Evolutionary conservation across 257 asterid species (phyloP).

Genomic region (Rehmannia glutinosa): DNA sequence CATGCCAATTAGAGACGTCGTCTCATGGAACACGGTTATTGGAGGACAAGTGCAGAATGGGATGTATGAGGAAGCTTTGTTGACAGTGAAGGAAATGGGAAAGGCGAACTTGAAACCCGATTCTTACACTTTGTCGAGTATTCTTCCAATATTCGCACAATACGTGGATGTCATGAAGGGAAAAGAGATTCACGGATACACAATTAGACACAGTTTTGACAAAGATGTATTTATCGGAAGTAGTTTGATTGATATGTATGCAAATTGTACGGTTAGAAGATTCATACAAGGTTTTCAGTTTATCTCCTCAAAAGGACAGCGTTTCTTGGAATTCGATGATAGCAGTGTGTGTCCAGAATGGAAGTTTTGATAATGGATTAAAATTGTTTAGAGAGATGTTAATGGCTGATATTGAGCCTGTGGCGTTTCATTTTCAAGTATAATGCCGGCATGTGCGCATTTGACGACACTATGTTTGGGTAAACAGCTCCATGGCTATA

Average conservation of each 20-base stretch:
- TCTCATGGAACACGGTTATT: conserved; percentile 87
- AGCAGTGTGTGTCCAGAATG: conserved; percentile 82
- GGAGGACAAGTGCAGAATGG: conserved; percentile 60
- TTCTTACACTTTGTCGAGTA: conserved; percentile 68
- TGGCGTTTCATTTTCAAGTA: conserved; percentile 78
- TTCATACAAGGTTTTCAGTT: conserved; percentile 51
- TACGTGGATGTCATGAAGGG: conserved; percentile 58
- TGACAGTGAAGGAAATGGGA: conserved; percentile 64
- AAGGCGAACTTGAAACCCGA: conserved; percentile 55
- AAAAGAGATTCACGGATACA: conserved; percentile 83
- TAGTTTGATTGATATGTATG: conserved; percentile 91
- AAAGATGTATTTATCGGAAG: conserved; percentile 64
- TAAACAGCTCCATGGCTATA: conserved; percentile 78
- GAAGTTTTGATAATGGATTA: conserved; percentile 65
- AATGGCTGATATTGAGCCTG: conserved; percentile 52
- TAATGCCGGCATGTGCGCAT: conserved; percentile 90
- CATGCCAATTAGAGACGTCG: conserved; percentile 71
- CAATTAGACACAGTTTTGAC: conserved; percentile 57
- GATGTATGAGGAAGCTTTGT: conserved; percentile 55
- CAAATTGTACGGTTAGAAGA: conserved; percentile 68
- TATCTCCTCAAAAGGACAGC: conserved; percentile 47
- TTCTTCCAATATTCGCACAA: conserved; percentile 65
- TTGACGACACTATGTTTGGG: conserved; percentile 63
- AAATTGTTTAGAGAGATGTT: conserved; percentile 72
- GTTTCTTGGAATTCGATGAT: conserved; percentile 85